Evolutionary conservation across 1,139 yeast genomes (phyloP), one percentile per base, ranked within the genome.

Genomic region (Yamadazyma aaseri): DNA sequence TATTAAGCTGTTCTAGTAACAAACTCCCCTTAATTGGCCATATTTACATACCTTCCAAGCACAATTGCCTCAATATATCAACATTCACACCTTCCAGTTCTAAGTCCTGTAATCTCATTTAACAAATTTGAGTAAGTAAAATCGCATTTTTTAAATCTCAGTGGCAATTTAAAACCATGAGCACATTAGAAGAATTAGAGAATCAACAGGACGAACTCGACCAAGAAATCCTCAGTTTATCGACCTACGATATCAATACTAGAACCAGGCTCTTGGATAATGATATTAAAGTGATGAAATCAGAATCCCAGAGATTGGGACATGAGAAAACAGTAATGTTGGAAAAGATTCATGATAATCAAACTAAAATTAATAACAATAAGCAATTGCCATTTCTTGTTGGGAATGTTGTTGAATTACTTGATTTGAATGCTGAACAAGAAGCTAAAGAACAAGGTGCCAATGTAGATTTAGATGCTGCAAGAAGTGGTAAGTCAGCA

Each of bases 361-460:
- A 84, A 59, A 97, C 90, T 52, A 94, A 94, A 67, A 92, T 94
- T 60, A 89, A 87, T 56, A 90, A 92, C 58, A 94, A 94, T 62
- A 86, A 84, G 63, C 97, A 89, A 60, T 73, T 94, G 55, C 99
- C 99, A 9, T 94, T 92, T 54, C 70, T 94, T 43, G 98, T 94
- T 31, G 97, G 97, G n/a, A 94, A 92, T 55, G 95, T 94, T 35
- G 97, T 94, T 17, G 99, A 94, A 61, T 69, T 94, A 42, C 73
- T 94, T 56, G 95, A 92, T 54, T 76, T 92, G 62, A 83, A 82
- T 47, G 90, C 85, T 9, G 94, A 87, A 44, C 92, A 85, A 46
- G 96, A 86, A 49, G 86, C 90, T 9, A 71, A 74, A 20, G 92
- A 86, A 46, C 96, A 92, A 59, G 98, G 97, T 21, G 97, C 97